Evolutionary conservation across 2,329 filamentous ascomycete species (phyloP).

Genomic region (Alternaria arbusti): DNA sequence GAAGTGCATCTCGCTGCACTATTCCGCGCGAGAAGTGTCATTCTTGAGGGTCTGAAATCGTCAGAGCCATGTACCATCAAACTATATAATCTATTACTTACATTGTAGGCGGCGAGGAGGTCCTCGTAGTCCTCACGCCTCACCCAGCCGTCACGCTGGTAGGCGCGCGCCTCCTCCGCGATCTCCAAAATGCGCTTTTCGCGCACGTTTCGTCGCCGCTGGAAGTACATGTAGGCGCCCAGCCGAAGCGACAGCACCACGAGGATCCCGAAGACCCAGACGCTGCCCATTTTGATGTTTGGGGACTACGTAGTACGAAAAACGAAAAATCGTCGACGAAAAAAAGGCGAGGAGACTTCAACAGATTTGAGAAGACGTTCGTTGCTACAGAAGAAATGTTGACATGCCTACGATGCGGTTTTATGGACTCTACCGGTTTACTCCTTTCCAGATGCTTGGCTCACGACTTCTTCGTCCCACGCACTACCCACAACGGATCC

Average conservation of each 20-base stretch:
- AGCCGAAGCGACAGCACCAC: background rate
- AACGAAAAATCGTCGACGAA: background rate
- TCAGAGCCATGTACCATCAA: too few relatives aligned
- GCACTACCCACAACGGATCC: constrained; percentile 38
- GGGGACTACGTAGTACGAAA: background rate
- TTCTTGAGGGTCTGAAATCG: too few relatives aligned
- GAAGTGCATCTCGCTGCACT: background rate
- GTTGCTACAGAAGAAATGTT: background rate
- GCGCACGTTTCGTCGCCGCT: background rate
- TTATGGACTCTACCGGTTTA: background rate
- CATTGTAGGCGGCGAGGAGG: background rate
- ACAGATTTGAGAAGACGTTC: background rate
- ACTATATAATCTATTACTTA: background rate
- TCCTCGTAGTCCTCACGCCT: background rate
- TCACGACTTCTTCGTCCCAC: constrained; percentile 22
- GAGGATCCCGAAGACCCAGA: background rate
- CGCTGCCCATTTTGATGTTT: background rate
- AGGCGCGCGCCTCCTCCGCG: background rate
- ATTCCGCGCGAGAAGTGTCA: background rate
- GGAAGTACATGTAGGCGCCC: background rate
- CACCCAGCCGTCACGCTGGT: background rate
- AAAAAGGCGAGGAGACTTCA: background rate
- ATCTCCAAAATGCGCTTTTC: background rate
- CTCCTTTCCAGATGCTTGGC: background rate
- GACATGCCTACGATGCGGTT: background rate